Percentiles rank a stretch among this genome's conserved stretches.
Evolutionary conservation across 768 basidiomycete species (phyloP).

Genomic region (Podaxis carcinomalis): DNA sequence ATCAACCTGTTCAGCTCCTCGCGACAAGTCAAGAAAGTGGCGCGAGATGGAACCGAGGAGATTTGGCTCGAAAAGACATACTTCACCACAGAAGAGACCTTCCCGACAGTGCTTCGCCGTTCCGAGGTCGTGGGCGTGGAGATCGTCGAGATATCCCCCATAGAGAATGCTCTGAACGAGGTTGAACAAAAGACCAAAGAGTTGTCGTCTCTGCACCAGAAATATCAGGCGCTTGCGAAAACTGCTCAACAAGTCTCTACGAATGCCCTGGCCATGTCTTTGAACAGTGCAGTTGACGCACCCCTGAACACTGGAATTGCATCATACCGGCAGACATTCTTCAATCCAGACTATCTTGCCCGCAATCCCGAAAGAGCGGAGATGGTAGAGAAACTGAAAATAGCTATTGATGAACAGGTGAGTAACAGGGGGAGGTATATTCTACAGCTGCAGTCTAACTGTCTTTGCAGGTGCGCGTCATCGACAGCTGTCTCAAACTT

Average conservation of each 20-base stretch:
- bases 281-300: slow-evolving; percentile 86
- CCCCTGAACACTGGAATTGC: slow-evolving; percentile 73
- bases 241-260: slow-evolving; percentile 70
- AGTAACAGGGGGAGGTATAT: slow-evolving; percentile 14
- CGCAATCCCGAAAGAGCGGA: slow-evolving; percentile 68
- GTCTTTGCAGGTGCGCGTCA: slow-evolving; percentile 56
- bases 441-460: background rate
- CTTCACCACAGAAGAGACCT: slow-evolving; percentile 81
- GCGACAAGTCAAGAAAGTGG: slow-evolving; percentile 60
- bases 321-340: slow-evolving; percentile 73
- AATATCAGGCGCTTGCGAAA: slow-evolving; percentile 77
- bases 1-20: slow-evolving; percentile 80
- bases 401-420: slow-evolving; percentile 81
- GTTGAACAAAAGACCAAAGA: slow-evolving; percentile 80
- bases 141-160: slow-evolving; percentile 76
- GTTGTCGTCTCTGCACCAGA: slow-evolving; percentile 59
- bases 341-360: slow-evolving; percentile 62
- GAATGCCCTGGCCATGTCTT: slow-evolving; percentile 77
- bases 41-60: slow-evolving; percentile 65
- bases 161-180: slow-evolving; percentile 79
- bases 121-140: slow-evolving; percentile 77
- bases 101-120: slow-evolving; percentile 87
- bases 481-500: slow-evolving; percentile 79
- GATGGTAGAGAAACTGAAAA: slow-evolving; percentile 66
- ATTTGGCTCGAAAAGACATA: slow-evolving; percentile 88